Percentiles rank a stretch among this genome's conserved stretches.
These are phyloP conservation scores for Croton setiger DNA, from an alignment of 441 rosid genomes.

Conservation along the genomic window DNA sequence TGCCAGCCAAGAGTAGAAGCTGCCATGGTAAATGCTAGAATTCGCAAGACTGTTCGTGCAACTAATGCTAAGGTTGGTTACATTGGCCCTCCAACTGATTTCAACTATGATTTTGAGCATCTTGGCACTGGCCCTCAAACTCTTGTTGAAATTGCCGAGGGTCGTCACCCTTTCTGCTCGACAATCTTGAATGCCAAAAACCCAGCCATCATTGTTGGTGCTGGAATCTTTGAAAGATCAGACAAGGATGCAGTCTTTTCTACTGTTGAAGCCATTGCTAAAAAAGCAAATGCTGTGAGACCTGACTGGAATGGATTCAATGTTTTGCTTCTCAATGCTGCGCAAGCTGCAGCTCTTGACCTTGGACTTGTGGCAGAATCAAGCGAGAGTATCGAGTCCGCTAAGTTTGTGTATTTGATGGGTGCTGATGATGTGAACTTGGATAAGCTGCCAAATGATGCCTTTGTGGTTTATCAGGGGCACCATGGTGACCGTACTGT, in stretches of 20 bases:
- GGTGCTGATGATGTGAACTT: conserved; percentile 86
- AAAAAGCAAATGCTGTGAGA: conserved; percentile 58
- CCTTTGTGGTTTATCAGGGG: conserved; percentile 89
- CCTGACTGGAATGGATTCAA: conserved; percentile 93
- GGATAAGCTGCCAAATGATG: conserved; percentile 74
- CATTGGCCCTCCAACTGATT: conserved; percentile 69
- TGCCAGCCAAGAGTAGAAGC: conserved; percentile 96
- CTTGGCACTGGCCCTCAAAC: conserved; percentile 85
- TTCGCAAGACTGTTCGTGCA: conserved; percentile 77
- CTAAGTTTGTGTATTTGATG: conserved; percentile 85
- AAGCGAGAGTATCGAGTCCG: conserved; percentile 54
- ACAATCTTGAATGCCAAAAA: conserved; percentile 66
- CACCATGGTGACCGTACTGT: conserved; percentile 92
- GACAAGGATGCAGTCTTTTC: conserved; percentile 78
- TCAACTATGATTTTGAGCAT: conserved; percentile 78
- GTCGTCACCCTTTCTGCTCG: conserved; percentile 66
- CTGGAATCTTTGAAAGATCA: conserved; percentile 73
- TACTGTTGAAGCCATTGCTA: conserved; percentile 59
- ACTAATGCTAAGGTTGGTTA: conserved; percentile 82
- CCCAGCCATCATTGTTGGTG: conserved; percentile 86
- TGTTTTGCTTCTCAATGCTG: conserved; percentile 77
- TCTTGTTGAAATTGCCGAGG: conserved; percentile 69
- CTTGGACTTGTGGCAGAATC: conserved; percentile 87
- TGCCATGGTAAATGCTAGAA: conserved; percentile 95
- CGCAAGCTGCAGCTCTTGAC: conserved; percentile 96